Percentiles rank a stretch among this genome's conserved stretches.
Conservation (phyloP, 202 grass and related monocot genomes). For the Digitaria exilis region DNA sequence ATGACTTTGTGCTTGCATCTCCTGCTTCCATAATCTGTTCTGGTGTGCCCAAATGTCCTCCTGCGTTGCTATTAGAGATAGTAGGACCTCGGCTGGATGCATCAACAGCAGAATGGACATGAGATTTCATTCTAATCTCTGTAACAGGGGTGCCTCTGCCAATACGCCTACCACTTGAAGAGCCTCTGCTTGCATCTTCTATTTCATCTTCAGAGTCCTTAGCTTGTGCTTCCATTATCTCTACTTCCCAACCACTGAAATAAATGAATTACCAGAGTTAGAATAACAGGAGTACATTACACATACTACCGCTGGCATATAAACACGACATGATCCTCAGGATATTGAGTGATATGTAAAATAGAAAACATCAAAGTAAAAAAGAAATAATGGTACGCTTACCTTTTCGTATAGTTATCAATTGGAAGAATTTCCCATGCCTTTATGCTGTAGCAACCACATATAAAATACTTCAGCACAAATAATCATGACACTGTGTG, state of each 20-base stretch:
- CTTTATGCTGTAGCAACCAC: constrained; percentile 49
- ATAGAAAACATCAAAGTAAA: neutral
- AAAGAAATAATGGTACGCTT: neutral
- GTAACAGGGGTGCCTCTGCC: neutral
- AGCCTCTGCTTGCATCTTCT: constrained; percentile 25
- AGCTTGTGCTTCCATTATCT: constrained; percentile 51
- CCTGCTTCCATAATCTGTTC: neutral
- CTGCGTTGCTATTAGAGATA: neutral
- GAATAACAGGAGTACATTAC: neutral
- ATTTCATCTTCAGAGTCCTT: constrained; percentile 55
- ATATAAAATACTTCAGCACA: neutral
- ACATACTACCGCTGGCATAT: neutral
- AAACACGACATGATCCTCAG: neutral
- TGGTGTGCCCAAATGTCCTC: neutral
- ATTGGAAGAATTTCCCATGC: constrained; percentile 54
- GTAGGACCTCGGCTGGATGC: constrained; percentile 10
- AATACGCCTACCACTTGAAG: neutral
- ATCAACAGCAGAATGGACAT: constrained; percentile 12
- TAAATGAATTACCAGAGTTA: constrained; percentile 34
- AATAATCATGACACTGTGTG: neutral
- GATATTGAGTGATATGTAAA: neutral
- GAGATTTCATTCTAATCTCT: constrained; percentile 1
- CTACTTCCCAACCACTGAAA: constrained; percentile 58
- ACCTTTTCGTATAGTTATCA: constrained; percentile 61
- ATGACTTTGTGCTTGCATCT: neutral